Percentiles rank a stretch among this genome's conserved stretches.
Evolutionary conservation across 202 grass and related monocot genomes (phyloP).

Genomic region (Elaeis oleifera): DNA sequence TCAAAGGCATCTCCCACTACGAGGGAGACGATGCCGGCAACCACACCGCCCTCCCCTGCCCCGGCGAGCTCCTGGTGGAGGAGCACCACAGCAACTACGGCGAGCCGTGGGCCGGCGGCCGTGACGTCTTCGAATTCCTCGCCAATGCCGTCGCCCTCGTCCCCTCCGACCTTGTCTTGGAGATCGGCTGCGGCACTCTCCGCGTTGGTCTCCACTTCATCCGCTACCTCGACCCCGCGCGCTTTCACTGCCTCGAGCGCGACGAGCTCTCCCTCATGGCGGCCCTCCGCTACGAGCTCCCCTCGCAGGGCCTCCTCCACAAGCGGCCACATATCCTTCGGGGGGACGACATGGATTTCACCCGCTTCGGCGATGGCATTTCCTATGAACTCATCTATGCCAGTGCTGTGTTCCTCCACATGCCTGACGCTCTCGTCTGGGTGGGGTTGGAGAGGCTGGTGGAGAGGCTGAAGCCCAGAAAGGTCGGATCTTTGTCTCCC

Average conservation of each 20-base stretch:
- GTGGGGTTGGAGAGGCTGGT: conserved; percentile 67
- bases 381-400: conserved; percentile 92
- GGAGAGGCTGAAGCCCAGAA: conserved; percentile 54
- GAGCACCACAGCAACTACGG: conserved; percentile 99
- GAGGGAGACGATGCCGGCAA: conserved; percentile 34
- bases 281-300: conserved; percentile 68
- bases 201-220: conserved; percentile 91
- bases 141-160: conserved; percentile 40
- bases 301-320: conserved; percentile 65
- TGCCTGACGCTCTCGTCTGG: conserved; percentile 82
- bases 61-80: conserved; percentile 76
- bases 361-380: conserved; percentile 57
- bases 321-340: conserved; percentile 71
- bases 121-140: conserved; percentile 87
- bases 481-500: conserved; percentile 81
- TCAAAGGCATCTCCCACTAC: conserved; percentile 87
- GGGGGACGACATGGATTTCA: conserved; percentile 85
- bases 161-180: conserved; percentile 53
- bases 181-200: conserved; percentile 89
- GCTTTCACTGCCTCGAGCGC: conserved; percentile 88
- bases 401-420: conserved; percentile 80
- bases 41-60: conserved; percentile 62
- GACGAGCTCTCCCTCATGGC: conserved; percentile 86
- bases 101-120: conserved; percentile 83
- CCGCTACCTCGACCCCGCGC: conserved; percentile 53